These are phyloP conservation scores for Leishmania amazonensis DNA, from an alignment of 208 protist species.

Conservation along the genomic window DNA sequence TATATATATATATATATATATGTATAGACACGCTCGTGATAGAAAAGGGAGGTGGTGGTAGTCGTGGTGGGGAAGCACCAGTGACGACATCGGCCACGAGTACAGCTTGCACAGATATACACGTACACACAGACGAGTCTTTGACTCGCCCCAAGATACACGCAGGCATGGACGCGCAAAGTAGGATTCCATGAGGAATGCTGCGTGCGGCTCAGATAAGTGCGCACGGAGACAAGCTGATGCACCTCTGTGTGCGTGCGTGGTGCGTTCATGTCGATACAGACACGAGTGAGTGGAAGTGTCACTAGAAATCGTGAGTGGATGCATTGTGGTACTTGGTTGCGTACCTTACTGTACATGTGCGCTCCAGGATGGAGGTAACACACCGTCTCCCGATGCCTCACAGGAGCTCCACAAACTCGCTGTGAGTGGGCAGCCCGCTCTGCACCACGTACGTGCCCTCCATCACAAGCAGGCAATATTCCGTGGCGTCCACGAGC, in stretches of 20 bases:
- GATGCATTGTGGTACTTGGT: not conserved
- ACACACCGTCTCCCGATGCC: not conserved
- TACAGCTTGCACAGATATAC: not conserved
- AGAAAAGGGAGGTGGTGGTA: not conserved
- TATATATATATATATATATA: not conserved
- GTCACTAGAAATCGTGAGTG: not conserved
- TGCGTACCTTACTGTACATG: not conserved
- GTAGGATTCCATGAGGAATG: not conserved
- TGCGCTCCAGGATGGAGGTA: not conserved
- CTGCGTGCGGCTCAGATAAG: not conserved
- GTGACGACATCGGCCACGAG: not conserved
- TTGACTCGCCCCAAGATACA: not conserved
- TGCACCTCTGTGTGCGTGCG: not conserved
- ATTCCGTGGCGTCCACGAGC: constrained; percentile 35
- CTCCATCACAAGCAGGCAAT: constrained; percentile 41
- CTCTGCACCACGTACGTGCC: constrained; percentile 52
- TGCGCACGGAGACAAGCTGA: not conserved
- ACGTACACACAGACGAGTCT: not conserved
- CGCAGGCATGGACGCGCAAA: not conserved
- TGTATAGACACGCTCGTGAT: constrained; percentile 3
- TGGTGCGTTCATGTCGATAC: not conserved
- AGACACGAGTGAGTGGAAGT: not conserved
- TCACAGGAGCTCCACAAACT: constrained; percentile 17
- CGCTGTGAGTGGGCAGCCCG: constrained; percentile 14
- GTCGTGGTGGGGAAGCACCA: not conserved